Percentiles rank a stretch among this genome's conserved stretches.
Conservation (phyloP, 805 yeast species). For the Candida sonorensis region DNA sequence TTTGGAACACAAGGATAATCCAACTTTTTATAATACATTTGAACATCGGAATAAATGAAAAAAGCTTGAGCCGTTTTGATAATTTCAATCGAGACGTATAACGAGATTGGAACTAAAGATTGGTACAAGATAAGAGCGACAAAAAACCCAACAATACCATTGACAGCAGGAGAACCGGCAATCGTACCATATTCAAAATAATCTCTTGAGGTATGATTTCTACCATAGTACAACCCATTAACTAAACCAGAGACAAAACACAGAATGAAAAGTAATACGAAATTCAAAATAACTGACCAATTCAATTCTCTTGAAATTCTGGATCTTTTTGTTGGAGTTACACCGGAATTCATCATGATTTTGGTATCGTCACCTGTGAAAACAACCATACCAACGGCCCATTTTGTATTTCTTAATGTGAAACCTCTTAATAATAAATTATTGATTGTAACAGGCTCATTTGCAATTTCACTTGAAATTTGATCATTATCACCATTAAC, state of each 20-base stretch:
- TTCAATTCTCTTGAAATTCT: slow-evolving; percentile 70
- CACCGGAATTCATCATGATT: slow-evolving; percentile 75
- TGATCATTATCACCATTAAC: slow-evolving; percentile 35
- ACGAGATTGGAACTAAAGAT: slow-evolving; percentile 75
- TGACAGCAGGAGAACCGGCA: slow-evolving; percentile 57
- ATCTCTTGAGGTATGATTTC: slow-evolving; percentile 43
- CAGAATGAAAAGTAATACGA: slow-evolving; percentile 52
- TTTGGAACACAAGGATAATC: slow-evolving; percentile 83
- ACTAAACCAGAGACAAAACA: slow-evolving; percentile 67
- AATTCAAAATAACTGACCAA: slow-evolving; percentile 61
- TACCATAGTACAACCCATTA: slow-evolving; percentile 59
- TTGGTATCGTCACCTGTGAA: slow-evolving; percentile 78
- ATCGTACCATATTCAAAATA: slow-evolving; percentile 65
- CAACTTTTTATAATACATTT: slow-evolving; percentile 59
- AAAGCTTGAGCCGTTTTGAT: slow-evolving; percentile 78
- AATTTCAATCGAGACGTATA: slow-evolving; percentile 76
- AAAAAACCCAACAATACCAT: slow-evolving; percentile 67
- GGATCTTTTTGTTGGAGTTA: slow-evolving; percentile 71
- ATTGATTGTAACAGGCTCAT: slow-evolving; percentile 65
- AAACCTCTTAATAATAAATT: slow-evolving; percentile 71
- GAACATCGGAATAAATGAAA: slow-evolving; percentile 69
- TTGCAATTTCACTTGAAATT: slow-evolving; percentile 26
- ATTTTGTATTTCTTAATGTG: slow-evolving; percentile 70
- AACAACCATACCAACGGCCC: slow-evolving; percentile 73
- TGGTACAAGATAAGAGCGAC: slow-evolving; percentile 73